Evolutionary conservation across 192 early-diverging fungal genomes (phyloP).

Genomic region (Coemansia sp.): DNA sequence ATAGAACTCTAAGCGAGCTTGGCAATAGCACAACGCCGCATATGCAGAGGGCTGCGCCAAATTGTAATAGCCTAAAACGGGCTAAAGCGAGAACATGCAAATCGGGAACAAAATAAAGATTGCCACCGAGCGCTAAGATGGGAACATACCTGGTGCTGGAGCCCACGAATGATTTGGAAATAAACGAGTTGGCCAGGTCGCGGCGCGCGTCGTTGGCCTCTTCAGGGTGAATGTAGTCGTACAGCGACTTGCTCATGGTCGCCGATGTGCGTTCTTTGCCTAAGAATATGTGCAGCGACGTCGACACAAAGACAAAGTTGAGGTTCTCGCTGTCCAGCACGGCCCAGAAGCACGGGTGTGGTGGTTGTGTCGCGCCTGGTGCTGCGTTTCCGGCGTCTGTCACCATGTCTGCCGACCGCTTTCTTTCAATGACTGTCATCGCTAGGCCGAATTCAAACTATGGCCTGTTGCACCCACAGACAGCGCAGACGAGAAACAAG

Average conservation of each 20-base stretch:
- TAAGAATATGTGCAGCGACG: conserved; percentile 41
- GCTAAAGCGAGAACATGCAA: conserved; percentile 1
- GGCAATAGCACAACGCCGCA: conserved; percentile 5
- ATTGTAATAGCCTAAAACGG: not conserved
- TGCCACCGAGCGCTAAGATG: not conserved
- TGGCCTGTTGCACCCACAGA: not conserved
- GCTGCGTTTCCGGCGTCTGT: conserved; percentile 12
- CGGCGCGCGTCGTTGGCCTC: conserved; percentile 47
- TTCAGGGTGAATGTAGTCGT: conserved; percentile 55
- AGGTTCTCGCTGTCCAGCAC: conserved; percentile 49
- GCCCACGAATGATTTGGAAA: conserved; percentile 41
- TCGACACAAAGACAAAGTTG: conserved; percentile 48
- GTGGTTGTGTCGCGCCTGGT: conserved; percentile 1
- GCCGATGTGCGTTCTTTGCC: conserved; percentile 24
- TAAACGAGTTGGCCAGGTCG: conserved; percentile 45
- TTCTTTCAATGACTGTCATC: conserved; percentile 47
- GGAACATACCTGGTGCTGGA: conserved; percentile 46
- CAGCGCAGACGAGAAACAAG: conserved; percentile 5
- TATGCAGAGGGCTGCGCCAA: conserved; percentile 8
- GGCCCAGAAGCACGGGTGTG: conserved; percentile 50
- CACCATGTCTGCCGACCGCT: conserved; percentile 39
- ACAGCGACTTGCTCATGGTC: conserved; percentile 38
- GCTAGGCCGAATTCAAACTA: conserved; percentile 11
- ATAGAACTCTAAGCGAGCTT: not conserved
- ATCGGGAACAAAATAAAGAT: conserved; percentile 13